Evolutionary conservation across 495 filamentous ascomycete genomes (phyloP), one percentile per base, ranked within the genome.

Genomic region (Patellaria atrata): DNA sequence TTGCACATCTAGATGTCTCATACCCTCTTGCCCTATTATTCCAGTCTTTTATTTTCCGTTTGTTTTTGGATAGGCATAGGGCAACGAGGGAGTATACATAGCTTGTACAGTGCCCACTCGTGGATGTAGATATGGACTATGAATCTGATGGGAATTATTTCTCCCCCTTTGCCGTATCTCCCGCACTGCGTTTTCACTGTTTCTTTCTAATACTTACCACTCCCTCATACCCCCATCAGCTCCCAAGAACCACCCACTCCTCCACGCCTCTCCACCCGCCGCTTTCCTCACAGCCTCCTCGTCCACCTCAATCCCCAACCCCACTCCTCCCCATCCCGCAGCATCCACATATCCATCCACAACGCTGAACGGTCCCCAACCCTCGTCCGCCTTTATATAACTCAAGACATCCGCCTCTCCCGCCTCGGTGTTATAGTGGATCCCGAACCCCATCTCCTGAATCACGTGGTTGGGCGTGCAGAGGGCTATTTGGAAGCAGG

Each of bases 371-470:
- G n/a, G n/a, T n/a, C n/a, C n/a, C 57, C 79, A 82, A 2, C 79
- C 70, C 27, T 62, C 61, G 0, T 66, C 57, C 49, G 82, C 70
- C 39, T 67, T 69, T 4, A 75, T 60, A 44, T 84, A 86, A 38
- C 63, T 81, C 1, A 60, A 67, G 27, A 84, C 60, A 54, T 85
- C 78, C 35, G 67, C 66, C 26, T 70, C 60, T 5, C 77, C 73
- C 6, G 55, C 68, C n/a, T n/a, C n/a, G n/a, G n/a, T n/a, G 44
- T 83, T 84, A 50, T 85, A 85, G 55, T 86, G 80, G 33, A 86
- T 84, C 0, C 77, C 79, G 30, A 81, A 44, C 35, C 70, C 72
- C 79, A 84, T 84, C 61, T 86, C 79, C 54, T 82, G 80, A 31
- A 86, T 84, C 21, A 65, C 71, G 50, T 82, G 82, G 48, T 86